Conservation (phyloP, 805 yeast species). For the Kazachstania viticola region DNA sequence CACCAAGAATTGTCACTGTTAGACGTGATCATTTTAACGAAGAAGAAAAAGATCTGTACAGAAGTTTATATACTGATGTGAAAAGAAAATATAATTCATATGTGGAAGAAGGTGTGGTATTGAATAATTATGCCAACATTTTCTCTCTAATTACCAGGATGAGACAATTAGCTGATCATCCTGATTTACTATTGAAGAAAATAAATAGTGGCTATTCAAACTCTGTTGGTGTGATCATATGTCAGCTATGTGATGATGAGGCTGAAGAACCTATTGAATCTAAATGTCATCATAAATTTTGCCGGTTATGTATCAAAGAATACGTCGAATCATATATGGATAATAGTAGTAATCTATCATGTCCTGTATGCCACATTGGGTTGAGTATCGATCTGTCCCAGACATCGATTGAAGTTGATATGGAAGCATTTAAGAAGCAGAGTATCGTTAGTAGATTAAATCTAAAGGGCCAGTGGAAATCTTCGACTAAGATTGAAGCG, state of each 20-base stretch:
- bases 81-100: constrained; percentile 81
- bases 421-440: constrained; percentile 39
- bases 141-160: constrained; percentile 91
- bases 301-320: constrained; percentile 85
- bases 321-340: constrained; percentile 70
- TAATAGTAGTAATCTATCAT: constrained; percentile 44
- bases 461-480: constrained; percentile 81
- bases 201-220: constrained; percentile 33
- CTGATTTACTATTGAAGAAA: constrained; percentile 80
- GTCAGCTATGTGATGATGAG: constrained; percentile 93
- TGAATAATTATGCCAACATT: constrained; percentile 93
- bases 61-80: constrained; percentile 76
- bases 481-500: constrained; percentile 95
- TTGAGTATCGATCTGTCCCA: constrained; percentile 81
- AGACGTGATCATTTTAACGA: constrained; percentile 82
- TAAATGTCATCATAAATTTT: constrained; percentile 86
- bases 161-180: constrained; percentile 98
- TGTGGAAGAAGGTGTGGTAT: constrained; percentile 92
- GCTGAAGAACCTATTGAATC: constrained; percentile 96
- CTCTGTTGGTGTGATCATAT: constrained; percentile 45
- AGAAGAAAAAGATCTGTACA: constrained; percentile 88
- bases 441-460: constrained; percentile 81
- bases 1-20: constrained; percentile 88
- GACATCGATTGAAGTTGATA: constrained; percentile 63
- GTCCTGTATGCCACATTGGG: constrained; percentile 95